phyloP scores from a whole-genome alignment of 345 rosid species.

The Brassica nigra region DNA sequence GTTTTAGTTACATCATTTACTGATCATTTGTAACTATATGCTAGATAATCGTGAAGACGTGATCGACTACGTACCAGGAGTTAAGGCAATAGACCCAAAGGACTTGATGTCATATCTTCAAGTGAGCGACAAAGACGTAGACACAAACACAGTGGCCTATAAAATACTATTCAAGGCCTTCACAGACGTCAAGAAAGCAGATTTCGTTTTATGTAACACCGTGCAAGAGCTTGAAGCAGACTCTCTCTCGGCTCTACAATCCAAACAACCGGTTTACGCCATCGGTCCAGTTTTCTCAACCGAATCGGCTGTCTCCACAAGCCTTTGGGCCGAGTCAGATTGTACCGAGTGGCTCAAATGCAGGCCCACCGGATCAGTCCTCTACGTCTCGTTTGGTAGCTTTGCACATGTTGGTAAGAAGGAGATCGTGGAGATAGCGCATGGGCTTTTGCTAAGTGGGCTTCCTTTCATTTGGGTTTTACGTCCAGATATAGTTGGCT shows the following conservation, averaged over 20 bases:
- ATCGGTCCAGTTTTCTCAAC: constrained; percentile 67
- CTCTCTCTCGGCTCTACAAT: constrained; percentile 51
- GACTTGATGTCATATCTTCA: constrained; percentile 70
- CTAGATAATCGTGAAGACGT: constrained; percentile 58
- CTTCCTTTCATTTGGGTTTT: constrained; percentile 58
- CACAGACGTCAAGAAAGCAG: constrained; percentile 53
- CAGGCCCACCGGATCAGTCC: constrained; percentile 46
- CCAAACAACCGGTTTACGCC: constrained; percentile 49
- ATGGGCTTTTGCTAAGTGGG: constrained; percentile 52
- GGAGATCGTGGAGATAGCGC: constrained; percentile 52
- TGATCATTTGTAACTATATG: neutral
- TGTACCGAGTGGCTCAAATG: constrained; percentile 58
- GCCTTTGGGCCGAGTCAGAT: constrained; percentile 69
- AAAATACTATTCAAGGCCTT: constrained; percentile 52
- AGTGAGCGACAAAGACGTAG: constrained; percentile 43
- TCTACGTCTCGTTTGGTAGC: constrained; percentile 65
- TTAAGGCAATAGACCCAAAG: constrained; percentile 50
- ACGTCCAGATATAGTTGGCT: constrained; percentile 64
- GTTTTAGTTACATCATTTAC: neutral
- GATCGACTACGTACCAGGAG: constrained; percentile 65
- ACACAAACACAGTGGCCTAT: constrained; percentile 46
- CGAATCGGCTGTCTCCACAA: constrained; percentile 49
- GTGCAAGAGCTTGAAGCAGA: constrained; percentile 59
- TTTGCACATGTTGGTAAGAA: constrained; percentile 49
- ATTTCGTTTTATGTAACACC: constrained; percentile 60